phyloP scores from a whole-genome alignment of 129 eudicot genomes.

The Saussurea involucrata region DNA sequence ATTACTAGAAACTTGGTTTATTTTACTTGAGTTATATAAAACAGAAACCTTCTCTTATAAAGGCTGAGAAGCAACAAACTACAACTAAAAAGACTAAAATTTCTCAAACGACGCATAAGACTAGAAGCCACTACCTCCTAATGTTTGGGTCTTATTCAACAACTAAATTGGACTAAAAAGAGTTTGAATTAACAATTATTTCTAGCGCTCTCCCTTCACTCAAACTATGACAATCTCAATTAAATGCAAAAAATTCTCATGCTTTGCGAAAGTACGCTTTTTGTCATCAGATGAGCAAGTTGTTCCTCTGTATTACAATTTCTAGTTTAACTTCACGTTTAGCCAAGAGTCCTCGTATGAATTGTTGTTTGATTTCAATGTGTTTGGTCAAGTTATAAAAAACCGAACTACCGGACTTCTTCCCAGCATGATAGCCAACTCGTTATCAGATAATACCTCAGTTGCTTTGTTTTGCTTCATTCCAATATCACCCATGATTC shows the following conservation, averaged over 20 bases:
- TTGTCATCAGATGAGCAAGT: slow-evolving; percentile 4
- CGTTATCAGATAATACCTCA: neutral
- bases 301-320: neutral
- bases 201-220: no score
- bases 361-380: slow-evolving; percentile 9
- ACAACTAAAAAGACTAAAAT: no score
- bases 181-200: no score
- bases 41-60: no score
- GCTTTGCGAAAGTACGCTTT: neutral
- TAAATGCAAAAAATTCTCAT: neutral
- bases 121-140: no score
- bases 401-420: neutral
- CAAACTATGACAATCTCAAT: slow-evolving; percentile 2
- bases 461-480: neutral
- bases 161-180: neutral
- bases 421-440: neutral
- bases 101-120: no score
- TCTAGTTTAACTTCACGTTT: neutral
- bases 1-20: no score
- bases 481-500: neutral
- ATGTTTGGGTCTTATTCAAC: no score
- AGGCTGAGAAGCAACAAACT: no score
- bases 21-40: no score
- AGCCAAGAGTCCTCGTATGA: neutral
- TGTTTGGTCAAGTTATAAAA: neutral